Evolutionary conservation across 441 rosid species (phyloP).

Genomic region (Gossypium gossypioides): DNA sequence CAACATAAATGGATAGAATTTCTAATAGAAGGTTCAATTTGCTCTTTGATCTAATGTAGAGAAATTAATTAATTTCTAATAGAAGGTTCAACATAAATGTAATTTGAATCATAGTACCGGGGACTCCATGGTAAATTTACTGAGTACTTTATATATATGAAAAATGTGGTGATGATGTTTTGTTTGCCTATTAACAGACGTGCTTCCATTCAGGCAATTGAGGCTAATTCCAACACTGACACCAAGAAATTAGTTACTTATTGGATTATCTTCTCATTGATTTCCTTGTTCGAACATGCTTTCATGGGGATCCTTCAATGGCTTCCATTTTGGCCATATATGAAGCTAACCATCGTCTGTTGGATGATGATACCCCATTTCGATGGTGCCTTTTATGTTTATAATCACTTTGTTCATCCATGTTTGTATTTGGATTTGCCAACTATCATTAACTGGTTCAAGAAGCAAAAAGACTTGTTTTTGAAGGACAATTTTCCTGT

Average conservation of each 20-base stretch:
- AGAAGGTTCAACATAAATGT: too few relatives aligned
- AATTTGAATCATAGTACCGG: too few relatives aligned
- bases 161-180: neutral
- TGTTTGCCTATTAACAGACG: conserved; percentile 12
- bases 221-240: conserved; percentile 20
- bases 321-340: conserved; percentile 33
- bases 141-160: neutral
- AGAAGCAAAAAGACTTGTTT: conserved; percentile 12
- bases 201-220: conserved; percentile 28
- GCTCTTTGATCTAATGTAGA: too few relatives aligned
- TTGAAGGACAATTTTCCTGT: conserved; percentile 14
- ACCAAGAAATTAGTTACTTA: conserved; percentile 24
- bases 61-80: too few relatives aligned
- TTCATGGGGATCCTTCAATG: conserved; percentile 20
- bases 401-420: conserved; percentile 29
- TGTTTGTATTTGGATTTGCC: conserved; percentile 15
- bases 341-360: conserved; percentile 26
- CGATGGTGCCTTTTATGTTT: conserved; percentile 32
- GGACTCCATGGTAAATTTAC: too few relatives aligned
- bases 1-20: too few relatives aligned
- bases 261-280: conserved; percentile 27
- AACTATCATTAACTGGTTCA: conserved; percentile 21
- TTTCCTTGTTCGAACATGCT: conserved; percentile 28
- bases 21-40: too few relatives aligned
- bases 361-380: conserved; percentile 32